Evolutionary conservation across 768 basidiomycete species (phyloP), one percentile per base, ranked within the genome.

Genomic region (Boletellus emodensis): DNA sequence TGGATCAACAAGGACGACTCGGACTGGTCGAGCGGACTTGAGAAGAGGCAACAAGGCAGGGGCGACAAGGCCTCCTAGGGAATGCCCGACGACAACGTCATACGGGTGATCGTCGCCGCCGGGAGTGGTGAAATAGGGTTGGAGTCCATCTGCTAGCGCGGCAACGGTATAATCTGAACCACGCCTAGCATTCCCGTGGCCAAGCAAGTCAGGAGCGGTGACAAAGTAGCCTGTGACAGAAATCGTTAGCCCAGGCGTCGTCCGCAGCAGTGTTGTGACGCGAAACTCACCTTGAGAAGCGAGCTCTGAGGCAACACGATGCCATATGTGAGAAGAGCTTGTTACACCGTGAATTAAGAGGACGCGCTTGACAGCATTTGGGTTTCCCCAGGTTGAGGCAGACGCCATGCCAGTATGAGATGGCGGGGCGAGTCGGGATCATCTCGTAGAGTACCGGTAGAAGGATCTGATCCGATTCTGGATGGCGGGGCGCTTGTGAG

Each of bases 331-430:
- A 5, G 66, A 58, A 8, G 56, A 55, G 11, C 49, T 1, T 7
- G 35, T 44, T 3, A 65, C 17, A 1, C 58, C 59, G 11, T 65
- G 66, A 3, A 68, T 5, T 18, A 68, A 42, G 33, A 63, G 20
- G 6, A 45, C 56, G 34, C 7, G 56, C 28, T 51, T 65, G 15
- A 34, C 47, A 2, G 65, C 48, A 14, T 43, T 35, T 17, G 63
- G 53, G 10, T 50, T 33, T 14, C 65, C 63, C 62, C 63, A 67
- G 4, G 50, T 58, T 3, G 56, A 53, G 26, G 48, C 32, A 20
- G 38, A 45, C 51, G 20, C 20, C 20, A 54, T 53, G n/a, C 0
- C 17, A n/a, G 28, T 28, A 9, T 28, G 4, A 4, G 28, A 28
- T 9, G 28, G 4, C 2, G 28, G 28, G 6, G 28, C 9, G 9